phyloP scores from a whole-genome alignment of 495 filamentous ascomycete genomes.

The Xeromyces bisporus region DNA sequence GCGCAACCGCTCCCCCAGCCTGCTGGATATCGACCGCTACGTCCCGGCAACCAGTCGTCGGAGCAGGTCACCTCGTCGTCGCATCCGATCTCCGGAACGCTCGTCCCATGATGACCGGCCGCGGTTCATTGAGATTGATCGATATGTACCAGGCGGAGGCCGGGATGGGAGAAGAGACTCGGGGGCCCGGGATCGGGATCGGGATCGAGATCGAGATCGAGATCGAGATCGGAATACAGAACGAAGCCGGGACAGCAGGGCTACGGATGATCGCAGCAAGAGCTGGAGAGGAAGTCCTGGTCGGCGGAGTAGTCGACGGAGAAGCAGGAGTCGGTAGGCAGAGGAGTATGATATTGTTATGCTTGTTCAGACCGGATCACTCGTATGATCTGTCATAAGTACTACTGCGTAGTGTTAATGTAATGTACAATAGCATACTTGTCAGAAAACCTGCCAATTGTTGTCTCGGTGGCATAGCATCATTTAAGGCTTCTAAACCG shows the following conservation, averaged over 20 bases:
- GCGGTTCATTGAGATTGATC: conserved; percentile 30
- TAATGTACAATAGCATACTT: no score
- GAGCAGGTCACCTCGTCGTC: conserved; percentile 28
- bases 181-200: conserved; percentile 14
- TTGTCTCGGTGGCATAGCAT: no score
- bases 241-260: conserved; percentile 15
- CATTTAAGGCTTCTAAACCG: no score
- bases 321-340: conserved; percentile 4
- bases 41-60: conserved; percentile 28
- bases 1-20: conserved; percentile 12
- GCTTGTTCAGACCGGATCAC: no score
- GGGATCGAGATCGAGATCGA: conserved; percentile 4
- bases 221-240: conserved; percentile 16
- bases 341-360: not conserved
- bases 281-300: conserved; percentile 8
- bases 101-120: conserved; percentile 5
- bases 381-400: no score
- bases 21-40: conserved; percentile 34
- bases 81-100: conserved; percentile 23
- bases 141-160: conserved; percentile 34
- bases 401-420: no score
- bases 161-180: conserved; percentile 2
- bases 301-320: conserved; percentile 9
- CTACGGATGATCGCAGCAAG: conserved; percentile 6
- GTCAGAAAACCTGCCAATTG: no score